Conservation (phyloP, 805 yeast species). For the Metschnikowia peoriensis region DNA sequence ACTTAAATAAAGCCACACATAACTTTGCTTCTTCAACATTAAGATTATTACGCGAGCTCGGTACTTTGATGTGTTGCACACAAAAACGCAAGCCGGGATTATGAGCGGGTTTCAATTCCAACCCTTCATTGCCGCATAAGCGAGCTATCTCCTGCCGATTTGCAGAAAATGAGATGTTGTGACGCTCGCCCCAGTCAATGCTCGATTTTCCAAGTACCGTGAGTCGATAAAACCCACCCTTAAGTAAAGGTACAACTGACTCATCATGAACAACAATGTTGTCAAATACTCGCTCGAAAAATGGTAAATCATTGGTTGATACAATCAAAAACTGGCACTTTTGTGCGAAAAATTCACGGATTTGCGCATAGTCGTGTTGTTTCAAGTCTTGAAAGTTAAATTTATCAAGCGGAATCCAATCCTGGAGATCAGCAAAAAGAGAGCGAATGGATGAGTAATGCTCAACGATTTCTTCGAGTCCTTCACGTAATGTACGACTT, state of each 20-base stretch:
- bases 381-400: not conserved
- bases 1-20: slow-evolving; percentile 44
- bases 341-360: slow-evolving; percentile 1
- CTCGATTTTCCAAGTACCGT: not conserved
- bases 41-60: not conserved
- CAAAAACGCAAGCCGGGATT: slow-evolving; percentile 9
- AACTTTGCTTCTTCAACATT: slow-evolving; percentile 43
- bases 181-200: not conserved
- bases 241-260: slow-evolving; percentile 1
- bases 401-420: slow-evolving; percentile 9
- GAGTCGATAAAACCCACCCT: not conserved
- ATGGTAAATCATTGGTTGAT: slow-evolving; percentile 3
- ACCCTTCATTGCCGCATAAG: not conserved
- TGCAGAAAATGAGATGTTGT: not conserved
- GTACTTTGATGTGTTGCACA: slow-evolving; percentile 14
- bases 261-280: slow-evolving; percentile 5
- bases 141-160: not conserved
- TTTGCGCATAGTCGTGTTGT: not conserved
- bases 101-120: not conserved
- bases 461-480: slow-evolving; percentile 2
- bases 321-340: slow-evolving; percentile 2
- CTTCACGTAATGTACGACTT: not conserved
- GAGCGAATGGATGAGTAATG: slow-evolving; percentile 10
- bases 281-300: slow-evolving; percentile 4
- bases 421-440: slow-evolving; percentile 11